Conservation (phyloP, 2,329 filamentous ascomycete genomes). For the Fusarium luffae region DNA sequence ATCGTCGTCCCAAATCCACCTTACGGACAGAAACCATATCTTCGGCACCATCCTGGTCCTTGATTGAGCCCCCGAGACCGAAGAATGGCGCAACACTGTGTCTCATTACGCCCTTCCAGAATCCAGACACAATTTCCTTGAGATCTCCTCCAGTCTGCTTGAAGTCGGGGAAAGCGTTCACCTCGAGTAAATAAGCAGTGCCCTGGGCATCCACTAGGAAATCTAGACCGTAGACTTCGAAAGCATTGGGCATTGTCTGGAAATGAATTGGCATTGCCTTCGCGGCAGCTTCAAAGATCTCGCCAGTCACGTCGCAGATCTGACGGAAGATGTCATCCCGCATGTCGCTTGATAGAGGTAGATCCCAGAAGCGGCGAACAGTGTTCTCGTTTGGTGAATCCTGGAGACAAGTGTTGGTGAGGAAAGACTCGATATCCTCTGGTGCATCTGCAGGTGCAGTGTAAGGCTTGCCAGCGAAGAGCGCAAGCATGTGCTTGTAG, state of each 20-base stretch:
- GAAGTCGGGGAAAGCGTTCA: conserved; percentile 98
- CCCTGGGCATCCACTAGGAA: conserved; percentile 80
- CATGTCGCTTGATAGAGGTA: conserved; percentile 62
- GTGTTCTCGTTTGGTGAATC: conserved; percentile 67
- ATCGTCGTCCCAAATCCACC: conserved; percentile 63
- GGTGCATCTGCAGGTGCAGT: conserved; percentile 67
- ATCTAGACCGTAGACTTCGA: conserved; percentile 92
- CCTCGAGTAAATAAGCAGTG: conserved; percentile 81
- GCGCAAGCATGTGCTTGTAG: conserved; percentile 89
- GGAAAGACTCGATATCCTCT: conserved; percentile 73
- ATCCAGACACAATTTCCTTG: conserved; percentile 74
- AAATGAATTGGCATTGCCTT: conserved; percentile 89
- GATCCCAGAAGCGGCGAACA: conserved; percentile 79
- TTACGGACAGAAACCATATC: conserved; percentile 64
- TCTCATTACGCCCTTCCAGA: conserved; percentile 81
- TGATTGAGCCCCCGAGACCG: conserved; percentile 44
- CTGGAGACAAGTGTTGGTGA: conserved; percentile 97
- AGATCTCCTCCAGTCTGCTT: conserved; percentile 89
- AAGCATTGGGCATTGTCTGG: conserved; percentile 86
- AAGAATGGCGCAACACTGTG: conserved; percentile 77
- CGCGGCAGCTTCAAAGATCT: conserved; percentile 88
- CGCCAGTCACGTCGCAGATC: conserved; percentile 78
- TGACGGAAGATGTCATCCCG: conserved; percentile 76
- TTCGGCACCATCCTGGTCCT: conserved; percentile 46
- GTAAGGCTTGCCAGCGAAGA: conserved; percentile 86